Conservation (phyloP, 2,329 filamentous ascomycete genomes). For the Cercospora zeina region DNA sequence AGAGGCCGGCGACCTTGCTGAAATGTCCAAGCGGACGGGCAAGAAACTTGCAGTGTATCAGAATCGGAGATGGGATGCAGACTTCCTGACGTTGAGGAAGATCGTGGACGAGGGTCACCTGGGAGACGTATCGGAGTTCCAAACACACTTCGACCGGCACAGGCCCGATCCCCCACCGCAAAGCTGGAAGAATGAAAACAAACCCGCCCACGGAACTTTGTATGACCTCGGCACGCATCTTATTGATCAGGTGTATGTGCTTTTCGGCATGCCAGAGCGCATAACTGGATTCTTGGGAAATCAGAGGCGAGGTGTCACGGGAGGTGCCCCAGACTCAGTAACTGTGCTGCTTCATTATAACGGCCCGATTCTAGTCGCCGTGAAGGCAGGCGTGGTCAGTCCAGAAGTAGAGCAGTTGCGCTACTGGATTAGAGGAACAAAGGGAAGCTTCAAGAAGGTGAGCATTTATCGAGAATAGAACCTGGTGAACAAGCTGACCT, state of each 20-base stretch:
- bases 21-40: conserved; percentile 42
- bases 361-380: conserved; percentile 64
- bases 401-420: conserved; percentile 68
- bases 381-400: conserved; percentile 68
- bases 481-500: conserved; percentile 5
- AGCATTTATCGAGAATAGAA: conserved; percentile 36
- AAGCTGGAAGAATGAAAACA: conserved; percentile 67
- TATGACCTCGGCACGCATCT: conserved; percentile 77
- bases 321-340: conserved; percentile 54
- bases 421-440: conserved; percentile 74
- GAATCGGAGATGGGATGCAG: conserved; percentile 72
- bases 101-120: conserved; percentile 61
- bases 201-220: conserved; percentile 66
- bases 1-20: conserved; percentile 64
- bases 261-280: conserved; percentile 67
- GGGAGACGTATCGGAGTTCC: conserved; percentile 73
- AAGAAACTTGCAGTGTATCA: conserved; percentile 52
- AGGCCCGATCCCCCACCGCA: conserved; percentile 55
- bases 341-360: conserved; percentile 68
- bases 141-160: conserved; percentile 79
- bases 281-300: conserved; percentile 69
- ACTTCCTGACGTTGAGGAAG: conserved; percentile 69
- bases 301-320: conserved; percentile 61
- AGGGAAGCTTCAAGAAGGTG: conserved; percentile 72
- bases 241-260: conserved; percentile 69